Base-by-base conservation (phyloP, 116 monocot species). In the Trichopus zeylanicus region DNA sequence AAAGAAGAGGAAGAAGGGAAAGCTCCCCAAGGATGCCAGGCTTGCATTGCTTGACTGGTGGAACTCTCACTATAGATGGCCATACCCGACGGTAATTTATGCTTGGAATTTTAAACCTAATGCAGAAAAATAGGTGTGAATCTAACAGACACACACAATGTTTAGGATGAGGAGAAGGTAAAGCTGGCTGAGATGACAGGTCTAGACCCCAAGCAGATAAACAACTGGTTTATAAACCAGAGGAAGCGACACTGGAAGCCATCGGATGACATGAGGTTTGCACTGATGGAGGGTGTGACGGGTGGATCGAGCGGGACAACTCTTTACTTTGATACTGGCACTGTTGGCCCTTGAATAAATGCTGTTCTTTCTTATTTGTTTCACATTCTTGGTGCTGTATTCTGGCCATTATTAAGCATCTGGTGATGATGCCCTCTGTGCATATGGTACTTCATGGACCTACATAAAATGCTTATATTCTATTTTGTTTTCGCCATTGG, bases 161-260 rank as follows among this genome's bases (percentile, higher is more conserved):
- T 47, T 23, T 59, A 87, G 87, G 87, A 87, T 59, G 87, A 82
- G 15, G 87, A 87, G 60, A 87, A 87, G 67, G 66, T 67, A 13
- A 78, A 66, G 64, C 70, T 87, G 7, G 78, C 81, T 0, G 74
- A 80, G 32, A 49, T 56, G 26, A 87, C 87, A 0, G 75, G 86
- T 0, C 68, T 86, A 6, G 81, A 86, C 64, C 81, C 64, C 10
- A 79, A 79, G 61, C 78, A 79, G 60, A 79, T 79, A 20, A 79
- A 79, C 37, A 79, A 79, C 31, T 79, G 78, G 78, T 79, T 79
- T 54, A 79, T 79, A 46, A 79, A 79, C 68, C 78, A 86, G 55
- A 73, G 88, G 57, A 88, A 88, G 65, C 67, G 88, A 57, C 88
- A 88, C 68, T 88, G 88, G 88, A 88, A 88, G 63, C 88, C 88